Percentiles rank a stretch among this genome's conserved stretches.
phyloP scores from a whole-genome alignment of 768 basidiomycete genomes.

The Rhizopogon vesiculosus region DNA sequence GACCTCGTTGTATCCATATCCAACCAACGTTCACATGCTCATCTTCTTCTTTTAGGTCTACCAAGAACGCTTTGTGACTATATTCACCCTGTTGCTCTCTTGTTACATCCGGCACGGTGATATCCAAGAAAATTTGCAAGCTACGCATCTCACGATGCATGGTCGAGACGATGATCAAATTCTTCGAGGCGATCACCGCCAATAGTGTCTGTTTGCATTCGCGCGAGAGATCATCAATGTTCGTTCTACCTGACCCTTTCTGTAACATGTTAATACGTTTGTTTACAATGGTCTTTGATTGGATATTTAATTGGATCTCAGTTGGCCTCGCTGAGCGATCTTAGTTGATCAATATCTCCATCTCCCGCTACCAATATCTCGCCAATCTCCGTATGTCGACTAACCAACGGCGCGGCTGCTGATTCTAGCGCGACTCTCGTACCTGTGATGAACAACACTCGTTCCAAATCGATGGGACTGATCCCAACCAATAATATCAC shows the following conservation, averaged over 20 bases:
- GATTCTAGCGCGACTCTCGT: constrained; percentile 16
- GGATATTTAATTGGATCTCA: constrained; percentile 1
- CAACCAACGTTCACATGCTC: neutral
- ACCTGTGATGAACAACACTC: constrained; percentile 22
- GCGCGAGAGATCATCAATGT: too few species aligned
- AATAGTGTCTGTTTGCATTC: too few species aligned
- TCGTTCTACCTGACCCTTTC: constrained; percentile 28
- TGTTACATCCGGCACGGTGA: constrained; percentile 32
- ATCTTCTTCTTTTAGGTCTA: neutral
- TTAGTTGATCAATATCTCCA: neutral
- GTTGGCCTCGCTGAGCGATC: neutral
- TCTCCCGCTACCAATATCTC: constrained; percentile 24
- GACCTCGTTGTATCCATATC: constrained; percentile 1
- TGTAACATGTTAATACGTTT: neutral
- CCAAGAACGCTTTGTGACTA: neutral
- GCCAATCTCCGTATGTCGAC: constrained; percentile 23
- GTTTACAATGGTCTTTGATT: neutral
- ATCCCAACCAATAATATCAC: constrained; percentile 83
- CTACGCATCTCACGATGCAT: constrained; percentile 18
- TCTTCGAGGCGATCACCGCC: neutral
- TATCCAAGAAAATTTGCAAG: constrained; percentile 49
- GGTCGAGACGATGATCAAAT: constrained; percentile 30
- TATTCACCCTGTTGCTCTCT: neutral
- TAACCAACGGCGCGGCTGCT: constrained; percentile 18
- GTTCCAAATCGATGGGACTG: neutral